Evolutionary conservation across 1,284 basidiomycete genomes (phyloP).

Genomic region (Fomitiporia mediterranea): DNA sequence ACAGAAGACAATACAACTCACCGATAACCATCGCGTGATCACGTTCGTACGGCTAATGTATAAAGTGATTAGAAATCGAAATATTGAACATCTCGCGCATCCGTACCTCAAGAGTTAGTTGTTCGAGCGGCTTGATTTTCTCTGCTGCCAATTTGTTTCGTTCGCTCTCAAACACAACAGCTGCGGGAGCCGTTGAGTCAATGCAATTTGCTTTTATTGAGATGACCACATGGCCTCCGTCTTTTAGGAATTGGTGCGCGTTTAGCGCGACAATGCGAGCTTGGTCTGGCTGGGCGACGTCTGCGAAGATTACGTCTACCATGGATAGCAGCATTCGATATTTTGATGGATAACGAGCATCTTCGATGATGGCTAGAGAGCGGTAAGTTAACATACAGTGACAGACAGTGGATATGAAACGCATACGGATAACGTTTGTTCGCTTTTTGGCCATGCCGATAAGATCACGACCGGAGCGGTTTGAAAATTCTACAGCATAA

Average conservation of each 20-base stretch:
- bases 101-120: constrained; percentile 73
- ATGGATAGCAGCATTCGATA: constrained; percentile 93
- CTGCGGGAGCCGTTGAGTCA: constrained; percentile 90
- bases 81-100: neutral
- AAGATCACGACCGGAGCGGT: constrained; percentile 93
- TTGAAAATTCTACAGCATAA: constrained; percentile 98
- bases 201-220: constrained; percentile 99
- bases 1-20: constrained; percentile 24
- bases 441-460: constrained; percentile 99
- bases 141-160: constrained; percentile 80
- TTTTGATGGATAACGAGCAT: constrained; percentile 91
- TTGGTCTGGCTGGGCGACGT: constrained; percentile 98
- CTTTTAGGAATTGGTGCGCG: constrained; percentile 95
- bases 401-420: constrained; percentile 12
- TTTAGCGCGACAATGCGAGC: constrained; percentile 93
- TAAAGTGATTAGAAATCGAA: constrained; percentile 9
- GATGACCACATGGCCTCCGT: constrained; percentile 89
- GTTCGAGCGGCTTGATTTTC: constrained; percentile 90
- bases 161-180: constrained; percentile 87
- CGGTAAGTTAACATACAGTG: constrained; percentile 4
- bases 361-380: constrained; percentile 85
- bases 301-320: constrained; percentile 96
- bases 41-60: constrained; percentile 60
- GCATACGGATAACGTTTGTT: constrained; percentile 92
- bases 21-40: constrained; percentile 83